Base-by-base conservation (phyloP, 129 eudicot genomes). In the Lonicera japonica region DNA sequence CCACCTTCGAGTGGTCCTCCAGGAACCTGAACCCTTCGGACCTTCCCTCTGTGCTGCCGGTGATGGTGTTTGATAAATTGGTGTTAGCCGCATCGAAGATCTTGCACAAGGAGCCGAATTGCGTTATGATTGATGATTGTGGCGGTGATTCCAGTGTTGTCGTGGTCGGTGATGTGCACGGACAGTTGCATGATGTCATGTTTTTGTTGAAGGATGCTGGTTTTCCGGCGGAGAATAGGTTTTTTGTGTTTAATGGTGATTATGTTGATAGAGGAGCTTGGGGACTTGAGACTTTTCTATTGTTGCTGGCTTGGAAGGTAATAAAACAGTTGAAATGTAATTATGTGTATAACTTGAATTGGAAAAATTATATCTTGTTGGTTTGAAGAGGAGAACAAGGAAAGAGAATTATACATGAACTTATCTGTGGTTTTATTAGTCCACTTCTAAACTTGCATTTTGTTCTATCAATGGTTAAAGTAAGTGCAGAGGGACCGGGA, bases 261-360 rank as follows among this genome's bases (percentile, higher is more conserved):
- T 92, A 92, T 78, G 98, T 92, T 22, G 98, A 92, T 64, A 66
- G 98, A 63, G 98, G 98, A 14, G 98, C 98, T 58, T 92, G 98
- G 98, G 98, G 98, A 0, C 91, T 92, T 63, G 98, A 92, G 67
- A 89, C 95, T 7, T 92, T 84, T 25, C 67, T 92, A 11, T 52
- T 85, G 11, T 52, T 92, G 41, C 61, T 92, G 53, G 91, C 96
- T 72, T 92, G 98, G 98, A 92, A 92, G 91, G 98, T 92, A 79
- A 8, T 1, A 65, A 72, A 50, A 25, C 62, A 21, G 5, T 57
- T 47, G 8, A 7, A 25, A 11, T 41, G 21, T 53, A n/a, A 9
- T 38, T 20, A 45, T 23, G 16, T 51, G n/a, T n/a, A n/a, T n/a
- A n/a, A n/a, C n/a, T n/a, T n/a, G n/a, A n/a, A 24, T 51, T 25